Evolutionary conservation across 192 early-diverging fungal species (phyloP).

Genomic region (Rhizophlyctis rosea): DNA sequence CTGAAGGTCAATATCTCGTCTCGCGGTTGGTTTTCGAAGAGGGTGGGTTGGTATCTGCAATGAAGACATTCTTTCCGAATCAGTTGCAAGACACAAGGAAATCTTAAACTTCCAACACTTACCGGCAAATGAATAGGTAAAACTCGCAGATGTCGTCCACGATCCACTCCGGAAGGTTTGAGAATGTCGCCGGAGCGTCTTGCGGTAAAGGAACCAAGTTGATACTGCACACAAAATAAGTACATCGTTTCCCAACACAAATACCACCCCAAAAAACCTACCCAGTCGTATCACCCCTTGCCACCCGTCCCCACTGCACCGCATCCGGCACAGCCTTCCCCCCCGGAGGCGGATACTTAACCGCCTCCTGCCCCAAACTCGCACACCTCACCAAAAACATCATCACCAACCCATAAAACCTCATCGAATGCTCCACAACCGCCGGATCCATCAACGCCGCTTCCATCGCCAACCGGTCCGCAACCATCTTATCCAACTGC

Average conservation of each 20-base stretch:
- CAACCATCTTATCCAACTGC: slow-evolving; percentile 56
- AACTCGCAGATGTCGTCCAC: slow-evolving; percentile 86
- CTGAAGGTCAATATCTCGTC: slow-evolving; percentile 60
- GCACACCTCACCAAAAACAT: slow-evolving; percentile 78
- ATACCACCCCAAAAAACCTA: not conserved
- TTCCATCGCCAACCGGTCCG: slow-evolving; percentile 68
- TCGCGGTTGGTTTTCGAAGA: slow-evolving; percentile 45
- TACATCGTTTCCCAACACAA: not conserved
- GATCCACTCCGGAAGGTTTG: slow-evolving; percentile 88
- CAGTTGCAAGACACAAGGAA: slow-evolving; percentile 6
- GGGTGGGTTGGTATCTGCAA: slow-evolving; percentile 34
- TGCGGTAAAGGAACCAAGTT: slow-evolving; percentile 54
- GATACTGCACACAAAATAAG: not conserved
- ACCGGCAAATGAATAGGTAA: slow-evolving; percentile 68
- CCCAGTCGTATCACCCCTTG: slow-evolving; percentile 30
- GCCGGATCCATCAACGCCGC: slow-evolving; percentile 72
- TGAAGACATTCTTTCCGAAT: no score
- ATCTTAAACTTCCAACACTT: slow-evolving; percentile 12
- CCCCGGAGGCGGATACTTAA: slow-evolving; percentile 23
- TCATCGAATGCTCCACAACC: slow-evolving; percentile 59
- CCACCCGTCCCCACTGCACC: slow-evolving; percentile 33
- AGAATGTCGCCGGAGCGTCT: slow-evolving; percentile 54
- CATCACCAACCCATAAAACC: slow-evolving; percentile 90
- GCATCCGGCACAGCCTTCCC: slow-evolving; percentile 1
- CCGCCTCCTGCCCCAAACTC: slow-evolving; percentile 15